Evolutionary conservation across 192 early-diverging fungal species (phyloP), one percentile per base, ranked within the genome.

Genomic region (Glomus cerebriforme): DNA sequence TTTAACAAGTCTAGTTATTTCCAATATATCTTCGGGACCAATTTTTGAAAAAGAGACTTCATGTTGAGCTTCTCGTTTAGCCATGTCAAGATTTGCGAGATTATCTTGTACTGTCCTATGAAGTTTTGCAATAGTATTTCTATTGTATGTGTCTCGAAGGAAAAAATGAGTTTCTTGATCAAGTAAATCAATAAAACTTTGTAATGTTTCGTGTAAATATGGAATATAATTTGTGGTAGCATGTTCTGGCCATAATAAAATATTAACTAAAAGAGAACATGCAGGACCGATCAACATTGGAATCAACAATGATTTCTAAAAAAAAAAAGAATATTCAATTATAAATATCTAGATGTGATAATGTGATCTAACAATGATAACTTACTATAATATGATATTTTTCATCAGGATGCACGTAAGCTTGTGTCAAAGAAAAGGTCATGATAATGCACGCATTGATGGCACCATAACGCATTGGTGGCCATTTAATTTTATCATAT

Each of bases 401-500:
- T 7, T 27, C 3, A 22, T 15, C 12, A 32, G 71, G 47, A 0
- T 3, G 2, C 13, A 73, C 22, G 26, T 73, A 73, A 22, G 71
- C 17, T 73, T 27, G 24, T 15, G 71, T 58, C 17, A 73, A 73
- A 29, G 31, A 37, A 32, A 73, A 54, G 19, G 17, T 31, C 49
- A 73, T 73, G 29, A 73, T 59, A 2, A 73, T 73, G 13, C 43
- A 37, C 4, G 71, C 71, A 73, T 73, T 58, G 1, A 73, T 59
- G 10, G 71, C 15, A 31, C 71, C 71, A 73, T 31, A 73, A 32
- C 71, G 43, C 71, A 73, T 73, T 3, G 71, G 43, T 58, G 39
- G 71, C 71, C 71, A 73, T 73, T 73, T 73, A 31, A 73, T 73
- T 59, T 73, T 73, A 58, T 58, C 71, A 59, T 73, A 73, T 31